Percentiles rank a stretch among this genome's conserved stretches.
These are phyloP conservation scores for Leersia perrieri DNA, from an alignment of 176 grass and related monocot species.

Conservation along the genomic window DNA sequence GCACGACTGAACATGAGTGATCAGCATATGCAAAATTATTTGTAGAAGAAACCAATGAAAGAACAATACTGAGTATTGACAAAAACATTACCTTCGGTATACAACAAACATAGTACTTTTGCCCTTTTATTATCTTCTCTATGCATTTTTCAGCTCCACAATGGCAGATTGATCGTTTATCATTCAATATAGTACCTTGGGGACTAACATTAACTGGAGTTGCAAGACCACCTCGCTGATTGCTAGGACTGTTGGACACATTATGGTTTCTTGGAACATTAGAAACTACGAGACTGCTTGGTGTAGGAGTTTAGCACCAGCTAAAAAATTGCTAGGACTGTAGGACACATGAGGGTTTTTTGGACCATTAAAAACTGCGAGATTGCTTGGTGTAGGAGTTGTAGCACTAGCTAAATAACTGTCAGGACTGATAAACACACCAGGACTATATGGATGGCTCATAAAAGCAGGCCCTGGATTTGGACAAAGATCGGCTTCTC, in stretches of 20 bases:
- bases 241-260: no score
- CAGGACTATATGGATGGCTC: not conserved
- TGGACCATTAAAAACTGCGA: not conserved
- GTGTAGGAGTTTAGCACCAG: no score
- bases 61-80: not conserved
- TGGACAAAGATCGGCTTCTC: constrained; percentile 21
- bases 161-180: constrained; percentile 27
- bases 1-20: not conserved
- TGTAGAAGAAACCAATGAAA: not conserved
- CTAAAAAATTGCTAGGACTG: no score
- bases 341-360: not conserved
- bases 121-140: not conserved
- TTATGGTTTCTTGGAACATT: no score
- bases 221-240: not conserved
- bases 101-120: constrained; percentile 49
- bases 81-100: constrained; percentile 58
- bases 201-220: constrained; percentile 29
- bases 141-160: constrained; percentile 63
- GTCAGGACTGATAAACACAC: not conserved
- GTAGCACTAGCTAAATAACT: not conserved
- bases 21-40: not conserved
- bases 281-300: no score
- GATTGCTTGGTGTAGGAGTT: not conserved
- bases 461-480: constrained; percentile 12
- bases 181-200: constrained; percentile 11